These are phyloP conservation scores for Xylaria cubensis DNA, from an alignment of 495 filamentous ascomycete genomes.

Conservation along the genomic window DNA sequence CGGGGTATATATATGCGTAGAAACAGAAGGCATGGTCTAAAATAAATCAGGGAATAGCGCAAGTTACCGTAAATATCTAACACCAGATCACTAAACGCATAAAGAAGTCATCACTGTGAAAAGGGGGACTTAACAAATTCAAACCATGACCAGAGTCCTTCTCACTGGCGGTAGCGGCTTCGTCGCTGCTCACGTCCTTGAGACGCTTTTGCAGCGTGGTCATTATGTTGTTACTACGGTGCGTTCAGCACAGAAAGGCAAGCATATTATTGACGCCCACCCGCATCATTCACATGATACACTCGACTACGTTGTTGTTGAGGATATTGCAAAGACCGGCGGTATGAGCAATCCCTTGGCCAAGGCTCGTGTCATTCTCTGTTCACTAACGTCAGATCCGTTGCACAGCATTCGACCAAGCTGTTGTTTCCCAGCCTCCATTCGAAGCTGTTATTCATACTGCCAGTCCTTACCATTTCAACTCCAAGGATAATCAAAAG, in stretches of 20 bases:
- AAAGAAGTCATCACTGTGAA: not conserved
- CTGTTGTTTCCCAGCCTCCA: slow-evolving; percentile 34
- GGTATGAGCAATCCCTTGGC: slow-evolving; percentile 30
- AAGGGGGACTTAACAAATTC: not conserved
- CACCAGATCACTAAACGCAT: not conserved
- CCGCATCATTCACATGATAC: slow-evolving; percentile 17
- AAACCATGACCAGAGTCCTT: slow-evolving; percentile 5
- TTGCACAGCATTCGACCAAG: slow-evolving; percentile 27
- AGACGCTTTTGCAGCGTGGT: slow-evolving; percentile 31
- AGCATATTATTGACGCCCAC: slow-evolving; percentile 42
- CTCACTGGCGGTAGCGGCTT: slow-evolving; percentile 36
- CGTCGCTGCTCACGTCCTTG: slow-evolving; percentile 37
- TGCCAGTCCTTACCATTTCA: slow-evolving; percentile 51
- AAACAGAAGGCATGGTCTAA: not conserved
- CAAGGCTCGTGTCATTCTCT: not conserved
- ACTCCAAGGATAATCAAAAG: slow-evolving; percentile 41
- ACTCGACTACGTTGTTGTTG: slow-evolving; percentile 45
- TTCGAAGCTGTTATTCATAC: slow-evolving; percentile 54
- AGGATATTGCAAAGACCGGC: slow-evolving; percentile 43
- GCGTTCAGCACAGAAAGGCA: slow-evolving; percentile 49
- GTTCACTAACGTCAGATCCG: not conserved
- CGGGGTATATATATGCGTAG: not conserved
- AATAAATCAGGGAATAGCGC: not conserved
- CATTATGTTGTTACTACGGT: slow-evolving; percentile 46
- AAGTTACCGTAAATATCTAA: not conserved